Base-by-base conservation (phyloP, 208 protist species). In the Leishmania turanica region DNA sequence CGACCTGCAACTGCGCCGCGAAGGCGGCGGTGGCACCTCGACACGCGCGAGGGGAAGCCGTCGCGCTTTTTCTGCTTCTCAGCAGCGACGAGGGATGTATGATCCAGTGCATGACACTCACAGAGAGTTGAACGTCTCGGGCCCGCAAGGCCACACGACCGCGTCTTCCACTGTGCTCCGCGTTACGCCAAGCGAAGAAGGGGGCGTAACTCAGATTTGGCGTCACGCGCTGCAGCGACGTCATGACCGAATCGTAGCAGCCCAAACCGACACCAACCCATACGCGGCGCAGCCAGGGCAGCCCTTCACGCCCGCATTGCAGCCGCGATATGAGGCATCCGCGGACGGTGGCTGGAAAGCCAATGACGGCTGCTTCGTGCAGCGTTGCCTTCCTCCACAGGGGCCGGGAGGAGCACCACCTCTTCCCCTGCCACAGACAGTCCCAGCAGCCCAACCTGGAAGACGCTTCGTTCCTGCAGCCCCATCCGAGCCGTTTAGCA, bases 181-280 rank as follows among this genome's bases (percentile, higher is more conserved):
- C 1, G 88, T 92, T 19, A 68, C 64, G 15, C 82, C 82, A 5
- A 68, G 76, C 8, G 88, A 91, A 62, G 91, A 95, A 78, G 87
- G 90, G 24, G 84, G 84, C 7, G 83, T 88, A 37, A 93, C 91
- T 17, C 81, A 85, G 82, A 58, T 95, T 31, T 95, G 91, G 91
- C 89, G 91, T 2, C 83, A 78, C 11, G 80, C 85, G 0, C 73
- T 91, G 45, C 65, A 80, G 71, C 76, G 66, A 8, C 60, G 74
- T 34, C n/a, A 45, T 45, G 37, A 47, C 3, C 49, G 34, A 17
- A 3, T 15, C 9, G 37, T 2, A 15, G 27, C 73, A 1, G 5
- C 3, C 31, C 24, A 8, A 4, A n/a, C n/a, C 5, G 1, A 17
- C 47, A 6, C 9, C 53, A 21, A 31, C 34, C 37, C 31, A 31